A percentile compares a stretch with the other conserved stretches of the same genome.
These are phyloP conservation scores for Ceratorhiza oryzae-sativae DNA, from an alignment of 1,284 basidiomycete genomes.

Conservation along the genomic window DNA sequence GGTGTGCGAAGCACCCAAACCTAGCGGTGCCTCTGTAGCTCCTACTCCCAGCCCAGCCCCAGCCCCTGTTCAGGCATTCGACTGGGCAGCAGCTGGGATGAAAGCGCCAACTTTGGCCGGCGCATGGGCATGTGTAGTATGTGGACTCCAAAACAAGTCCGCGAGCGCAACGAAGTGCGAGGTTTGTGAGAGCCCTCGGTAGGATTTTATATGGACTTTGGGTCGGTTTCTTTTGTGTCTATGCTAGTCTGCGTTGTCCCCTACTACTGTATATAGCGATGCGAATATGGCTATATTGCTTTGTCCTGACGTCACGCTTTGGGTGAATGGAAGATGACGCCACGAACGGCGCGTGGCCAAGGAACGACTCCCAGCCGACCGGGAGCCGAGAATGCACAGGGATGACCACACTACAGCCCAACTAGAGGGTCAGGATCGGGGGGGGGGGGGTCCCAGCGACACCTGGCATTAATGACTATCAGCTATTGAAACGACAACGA, in stretches of 20 bases:
- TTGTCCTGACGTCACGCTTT: not conserved
- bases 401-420: too few species aligned
- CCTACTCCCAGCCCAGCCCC: conserved; percentile 26
- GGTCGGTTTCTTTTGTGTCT: not conserved
- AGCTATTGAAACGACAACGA: too few species aligned
- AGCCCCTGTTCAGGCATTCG: conserved; percentile 15
- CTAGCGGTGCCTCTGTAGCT: conserved; percentile 14
- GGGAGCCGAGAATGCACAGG: too few species aligned
- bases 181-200: conserved; percentile 36
- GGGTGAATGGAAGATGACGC: too few species aligned
- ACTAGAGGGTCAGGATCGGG: too few species aligned
- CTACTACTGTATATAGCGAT: conserved; percentile 12
- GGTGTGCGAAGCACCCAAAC: conserved; percentile 40
- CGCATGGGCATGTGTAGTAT: conserved; percentile 40
- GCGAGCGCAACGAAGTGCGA: conserved; percentile 35
- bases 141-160: conserved; percentile 22
- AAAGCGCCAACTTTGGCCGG: conserved; percentile 17
- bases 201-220: not conserved
- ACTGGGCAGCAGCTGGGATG: conserved; percentile 42
- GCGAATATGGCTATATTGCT: not conserved
- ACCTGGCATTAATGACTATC: too few species aligned
- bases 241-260: conserved; percentile 7
- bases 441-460: too few species aligned
- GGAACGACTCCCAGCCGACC: too few species aligned
- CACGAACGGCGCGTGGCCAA: too few species aligned